These are phyloP conservation scores for Fusarium coffeatum DNA, from an alignment of 2,329 filamentous ascomycete genomes.

Conservation along the genomic window DNA sequence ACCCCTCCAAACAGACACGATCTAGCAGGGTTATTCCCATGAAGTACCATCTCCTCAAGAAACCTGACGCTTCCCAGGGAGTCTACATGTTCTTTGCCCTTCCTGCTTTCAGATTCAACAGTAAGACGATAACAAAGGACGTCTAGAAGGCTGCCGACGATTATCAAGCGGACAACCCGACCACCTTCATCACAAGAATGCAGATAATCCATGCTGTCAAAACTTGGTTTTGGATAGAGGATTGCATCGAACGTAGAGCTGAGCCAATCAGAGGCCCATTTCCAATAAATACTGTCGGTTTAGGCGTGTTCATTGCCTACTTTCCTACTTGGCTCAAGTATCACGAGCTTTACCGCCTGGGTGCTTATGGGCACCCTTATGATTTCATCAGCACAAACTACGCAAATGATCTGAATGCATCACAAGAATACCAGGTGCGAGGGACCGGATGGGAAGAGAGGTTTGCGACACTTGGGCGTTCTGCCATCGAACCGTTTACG, in stretches of 20 bases:
- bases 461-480: background rate
- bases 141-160: background rate
- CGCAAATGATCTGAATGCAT: background rate
- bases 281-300: background rate
- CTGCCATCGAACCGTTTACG: background rate
- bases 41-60: too few species aligned
- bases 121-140: background rate
- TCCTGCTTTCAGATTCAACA: background rate
- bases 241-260: background rate
- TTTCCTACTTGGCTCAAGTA: slow-evolving; percentile 6
- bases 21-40: background rate
- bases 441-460: background rate
- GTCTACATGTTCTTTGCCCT: background rate
- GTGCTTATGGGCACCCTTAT: background rate
- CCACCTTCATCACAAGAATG: background rate
- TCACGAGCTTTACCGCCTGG: background rate
- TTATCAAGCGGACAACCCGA: background rate
- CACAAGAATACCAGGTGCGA: background rate
- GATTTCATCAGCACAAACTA: slow-evolving; percentile 1
- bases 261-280: background rate
- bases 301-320: slow-evolving; percentile 7
- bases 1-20: background rate
- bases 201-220: slow-evolving; percentile 5
- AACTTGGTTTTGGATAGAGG: slow-evolving; percentile 3
- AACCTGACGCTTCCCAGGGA: too few species aligned